Evolutionary conservation across 2,329 filamentous ascomycete genomes (phyloP).

Genomic region (Pseudogymnoascus sp.): DNA sequence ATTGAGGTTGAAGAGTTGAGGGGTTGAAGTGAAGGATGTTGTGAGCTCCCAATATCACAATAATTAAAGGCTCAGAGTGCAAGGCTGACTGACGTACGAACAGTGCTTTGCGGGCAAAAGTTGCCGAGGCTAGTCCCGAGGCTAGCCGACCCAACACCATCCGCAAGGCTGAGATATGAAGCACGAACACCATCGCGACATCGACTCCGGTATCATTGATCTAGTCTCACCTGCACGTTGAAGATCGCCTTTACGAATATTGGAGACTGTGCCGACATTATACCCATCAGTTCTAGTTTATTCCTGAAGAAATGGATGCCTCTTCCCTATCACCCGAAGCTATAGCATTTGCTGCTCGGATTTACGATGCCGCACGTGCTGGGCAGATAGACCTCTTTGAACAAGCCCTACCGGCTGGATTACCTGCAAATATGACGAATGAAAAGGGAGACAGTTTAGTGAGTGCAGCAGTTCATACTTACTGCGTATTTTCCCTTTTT

Average conservation of each 20-base stretch:
- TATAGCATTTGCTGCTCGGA: constrained; percentile 53
- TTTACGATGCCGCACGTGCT: constrained; percentile 57
- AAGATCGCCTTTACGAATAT: neutral
- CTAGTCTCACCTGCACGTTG: neutral
- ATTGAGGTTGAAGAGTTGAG: neutral
- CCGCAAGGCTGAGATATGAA: constrained; percentile 7
- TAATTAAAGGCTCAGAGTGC: neutral
- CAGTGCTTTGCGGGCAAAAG: neutral
- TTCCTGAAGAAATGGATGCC: neutral
- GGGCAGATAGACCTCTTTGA: constrained; percentile 50
- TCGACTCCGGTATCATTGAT: neutral
- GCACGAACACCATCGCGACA: neutral
- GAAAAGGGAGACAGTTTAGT: constrained; percentile 64
- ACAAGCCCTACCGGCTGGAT: constrained; percentile 54
- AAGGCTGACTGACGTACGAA: constrained; percentile 7
- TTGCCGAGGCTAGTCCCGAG: constrained; percentile 5
- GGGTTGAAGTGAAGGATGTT: neutral
- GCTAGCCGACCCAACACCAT: constrained; percentile 1
- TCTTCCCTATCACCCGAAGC: constrained; percentile 44
- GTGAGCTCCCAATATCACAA: neutral
- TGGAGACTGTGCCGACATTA: neutral
- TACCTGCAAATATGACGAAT: constrained; percentile 63
- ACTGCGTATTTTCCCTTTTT: neutral
- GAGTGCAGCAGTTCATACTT: constrained; percentile 19
- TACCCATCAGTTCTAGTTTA: neutral